phyloP scores from a whole-genome alignment of 225 moss, liverwort and hornwort species.

The Antitrichia curtipendula region DNA sequence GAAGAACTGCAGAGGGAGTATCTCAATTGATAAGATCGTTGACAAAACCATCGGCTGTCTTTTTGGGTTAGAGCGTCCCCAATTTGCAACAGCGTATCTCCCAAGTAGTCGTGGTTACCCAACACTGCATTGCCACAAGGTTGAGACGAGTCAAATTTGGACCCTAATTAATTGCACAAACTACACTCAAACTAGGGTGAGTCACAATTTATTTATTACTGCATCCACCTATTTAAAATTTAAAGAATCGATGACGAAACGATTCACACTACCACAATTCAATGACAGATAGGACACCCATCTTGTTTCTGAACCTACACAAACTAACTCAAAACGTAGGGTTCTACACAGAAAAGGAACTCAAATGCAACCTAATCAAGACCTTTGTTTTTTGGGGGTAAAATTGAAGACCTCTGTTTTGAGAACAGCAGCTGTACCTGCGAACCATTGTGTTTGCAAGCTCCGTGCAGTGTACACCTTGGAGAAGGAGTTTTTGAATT shows the following conservation, averaged over 20 bases:
- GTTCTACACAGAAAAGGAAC: not conserved
- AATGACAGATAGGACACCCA: not conserved
- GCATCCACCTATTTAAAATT: too few species aligned
- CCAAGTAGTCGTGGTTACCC: conserved; percentile 82
- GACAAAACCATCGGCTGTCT: conserved; percentile 64
- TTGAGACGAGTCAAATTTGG: not conserved
- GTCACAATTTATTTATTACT: not conserved
- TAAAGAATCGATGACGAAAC: not conserved
- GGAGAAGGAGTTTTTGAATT: conserved; percentile 60
- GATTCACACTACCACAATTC: not conserved
- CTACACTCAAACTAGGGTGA: not conserved
- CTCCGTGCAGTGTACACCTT: conserved; percentile 60
- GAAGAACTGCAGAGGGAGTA: conserved; percentile 26
- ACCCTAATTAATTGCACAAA: not conserved
- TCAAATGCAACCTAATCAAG: not conserved
- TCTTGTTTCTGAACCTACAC: not conserved
- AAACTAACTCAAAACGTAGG: not conserved
- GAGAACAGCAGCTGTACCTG: conserved; percentile 18
- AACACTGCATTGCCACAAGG: conserved; percentile 28
- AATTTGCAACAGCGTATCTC: conserved; percentile 52
- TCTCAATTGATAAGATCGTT: conserved; percentile 56
- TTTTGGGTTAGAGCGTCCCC: conserved; percentile 28
- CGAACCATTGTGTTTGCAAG: conserved; percentile 71
- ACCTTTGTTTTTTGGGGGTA: not conserved
- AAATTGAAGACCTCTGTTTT: not conserved